Evolutionary conservation across 2,329 filamentous ascomycete species (phyloP), one percentile per base, ranked within the genome.

Genomic region (Fusarium sp.): DNA sequence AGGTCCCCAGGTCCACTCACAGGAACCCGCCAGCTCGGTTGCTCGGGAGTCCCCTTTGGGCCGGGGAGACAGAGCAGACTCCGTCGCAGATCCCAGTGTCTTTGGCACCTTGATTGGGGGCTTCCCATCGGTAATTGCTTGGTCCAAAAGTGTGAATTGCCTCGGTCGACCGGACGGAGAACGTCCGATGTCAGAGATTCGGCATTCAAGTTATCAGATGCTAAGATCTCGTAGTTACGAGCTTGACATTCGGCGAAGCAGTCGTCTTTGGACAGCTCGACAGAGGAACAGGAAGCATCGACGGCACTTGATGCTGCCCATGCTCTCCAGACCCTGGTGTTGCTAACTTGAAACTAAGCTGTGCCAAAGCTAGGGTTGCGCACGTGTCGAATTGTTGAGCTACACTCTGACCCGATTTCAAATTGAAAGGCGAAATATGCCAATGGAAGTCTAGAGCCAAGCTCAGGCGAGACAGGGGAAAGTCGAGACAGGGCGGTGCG

Each of bases 11-110:
- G 56, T 68, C 73, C 72, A 73, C 70, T 64, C 52, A 61, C 65
- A 76, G 73, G 73, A 77, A 73, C 67, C 74, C 74, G 68, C 67
- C 76, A 72, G 63, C 70, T 78, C 60, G 75, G 76, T 72, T 73
- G 65, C 43, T 73, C 65, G 58, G 66, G 65, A 65, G 68, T 64
- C 66, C 76, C 76, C 75, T 69, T 78, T 78, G 61, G 73, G 57
- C 76, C 75, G 76, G 76, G 73, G 73, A 68, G 65, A 57, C 45
- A 67, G 39, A 52, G 29, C 18, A 67, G 60, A 75, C 66, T 75
- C 72, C 69, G 63, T 65, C 35, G 18, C 43, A 54, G 50, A 68
- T 74, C 43, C 24, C 63, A 22, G 48, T 29, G 45, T 37, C 43
- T 66, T 64, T 66, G 31, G 37, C 43, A 64, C 39, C 39, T 43